Conservation (phyloP, 164 flowering plant genomes). For the Stephania yunnanensis region DNA sequence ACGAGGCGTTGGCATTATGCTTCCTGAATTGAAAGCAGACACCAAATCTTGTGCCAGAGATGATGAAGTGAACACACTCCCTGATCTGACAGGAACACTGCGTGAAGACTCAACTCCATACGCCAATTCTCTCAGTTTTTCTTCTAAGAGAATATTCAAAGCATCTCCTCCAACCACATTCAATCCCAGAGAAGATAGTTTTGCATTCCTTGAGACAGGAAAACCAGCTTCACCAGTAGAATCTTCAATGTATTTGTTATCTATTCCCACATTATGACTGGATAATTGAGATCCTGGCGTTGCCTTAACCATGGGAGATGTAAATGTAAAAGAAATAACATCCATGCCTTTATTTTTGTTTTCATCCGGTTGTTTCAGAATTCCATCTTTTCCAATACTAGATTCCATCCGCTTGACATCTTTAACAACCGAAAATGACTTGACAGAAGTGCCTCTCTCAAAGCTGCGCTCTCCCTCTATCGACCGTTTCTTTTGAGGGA, state of each 20-base stretch:
- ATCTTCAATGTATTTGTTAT: constrained; percentile 19
- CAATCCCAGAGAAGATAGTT: constrained; percentile 36
- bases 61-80: constrained; percentile 21
- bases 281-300: constrained; percentile 34
- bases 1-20: constrained; percentile 15
- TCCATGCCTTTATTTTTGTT: constrained; percentile 57
- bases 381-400: constrained; percentile 19
- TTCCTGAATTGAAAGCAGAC: constrained; percentile 21
- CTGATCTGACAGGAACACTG: constrained; percentile 21
- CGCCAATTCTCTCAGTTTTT: constrained; percentile 72
- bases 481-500: constrained; percentile 58
- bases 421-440: constrained; percentile 21
- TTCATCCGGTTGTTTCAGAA: constrained; percentile 35
- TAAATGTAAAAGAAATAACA: constrained; percentile 92
- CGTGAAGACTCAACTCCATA: constrained; percentile 36
- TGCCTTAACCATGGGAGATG: constrained; percentile 60
- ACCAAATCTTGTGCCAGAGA: constrained; percentile 27
- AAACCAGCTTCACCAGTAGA: constrained; percentile 26
- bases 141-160: constrained; percentile 73
- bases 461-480: constrained; percentile 32
- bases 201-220: constrained; percentile 28
- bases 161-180: constrained; percentile 68
- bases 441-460: constrained; percentile 24
- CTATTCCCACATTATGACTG: constrained; percentile 23
- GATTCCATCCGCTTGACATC: constrained; percentile 27